Evolutionary conservation across 2,329 filamentous ascomycete species (phyloP), one percentile per base, ranked within the genome.

Genomic region (Pseudogymnoascus pannorum): DNA sequence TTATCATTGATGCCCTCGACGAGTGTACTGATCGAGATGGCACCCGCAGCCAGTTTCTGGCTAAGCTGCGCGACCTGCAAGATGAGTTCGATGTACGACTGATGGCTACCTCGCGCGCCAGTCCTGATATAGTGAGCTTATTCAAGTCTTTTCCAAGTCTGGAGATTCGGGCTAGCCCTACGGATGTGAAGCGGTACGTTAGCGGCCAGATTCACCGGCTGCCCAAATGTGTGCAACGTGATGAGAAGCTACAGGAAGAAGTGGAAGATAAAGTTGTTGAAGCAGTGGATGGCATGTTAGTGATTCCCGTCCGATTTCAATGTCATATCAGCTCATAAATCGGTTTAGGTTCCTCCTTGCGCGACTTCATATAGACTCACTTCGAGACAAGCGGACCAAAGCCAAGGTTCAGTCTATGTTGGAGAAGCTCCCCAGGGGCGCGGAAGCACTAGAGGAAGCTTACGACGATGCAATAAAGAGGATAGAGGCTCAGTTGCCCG

Each of bases 91-190:
- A 58, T 14, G 6, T 58, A 18, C 54, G 24, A 8, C 54, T 58
- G 16, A 20, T 58, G 16, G 11, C 14, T 14, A 58, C 54, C 20
- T 58, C 54, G 3, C 54, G 54, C 5, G 16, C 79, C 75, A 61
- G 78, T 79, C 61, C 84, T 82, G 24, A 83, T 77, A 58, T 83
- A 80, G 16, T 82, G 77, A 66, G 86, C 86, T 69, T 86, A 86
- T 4, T 71, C 68, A 11, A 80, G 29, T 33, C 16, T 20, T 33
- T 9, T 8, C 18, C 16, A 1, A 33, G 3, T 5, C 54, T 58
- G 11, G 54, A 58, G 33, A 22, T 58, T 36, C 54, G 29, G 3
- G 54, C 54, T 2, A 58, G 33, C 4, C 16, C 29, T 35, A 16
- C 29, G 14, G 54, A 58, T 58, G 54, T 58, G 11, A 36, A 22